A percentile compares a stretch with the other conserved stretches of the same genome.
Evolutionary conservation across 2,329 filamentous ascomycete species (phyloP).

Genomic region (Aspergillus sp.): DNA sequence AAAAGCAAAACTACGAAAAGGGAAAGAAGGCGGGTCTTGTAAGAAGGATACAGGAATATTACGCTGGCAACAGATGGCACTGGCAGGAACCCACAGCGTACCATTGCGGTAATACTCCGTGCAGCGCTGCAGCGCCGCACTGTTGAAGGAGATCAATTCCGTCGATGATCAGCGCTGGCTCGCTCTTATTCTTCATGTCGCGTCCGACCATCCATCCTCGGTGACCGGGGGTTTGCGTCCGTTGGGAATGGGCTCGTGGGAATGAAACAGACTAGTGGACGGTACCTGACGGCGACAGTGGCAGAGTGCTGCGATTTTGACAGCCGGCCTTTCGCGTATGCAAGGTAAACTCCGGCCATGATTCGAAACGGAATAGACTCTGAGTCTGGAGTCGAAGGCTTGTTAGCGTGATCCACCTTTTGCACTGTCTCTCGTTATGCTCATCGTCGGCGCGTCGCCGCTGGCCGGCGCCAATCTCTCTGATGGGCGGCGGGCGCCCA

Average conservation of each 20-base stretch:
- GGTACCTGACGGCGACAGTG: slow-evolving; percentile 17
- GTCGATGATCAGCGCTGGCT: slow-evolving; percentile 6
- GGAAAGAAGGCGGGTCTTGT: neutral
- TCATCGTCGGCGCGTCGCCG: no score
- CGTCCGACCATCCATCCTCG: slow-evolving; percentile 2
- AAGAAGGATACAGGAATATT: neutral
- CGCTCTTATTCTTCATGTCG: slow-evolving; percentile 6
- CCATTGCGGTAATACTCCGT: neutral
- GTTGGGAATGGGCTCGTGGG: slow-evolving; percentile 12
- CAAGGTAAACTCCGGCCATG: slow-evolving; percentile 12
- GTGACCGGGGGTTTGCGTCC: neutral
- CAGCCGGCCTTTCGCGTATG: slow-evolving; percentile 4
- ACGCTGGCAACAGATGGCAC: neutral
- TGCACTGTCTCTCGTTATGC: neutral
- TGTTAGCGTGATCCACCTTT: no score
- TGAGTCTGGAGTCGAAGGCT: no score
- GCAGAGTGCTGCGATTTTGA: slow-evolving; percentile 13
- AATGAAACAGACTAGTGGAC: slow-evolving; percentile 10
- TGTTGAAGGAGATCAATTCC: slow-evolving; percentile 1
- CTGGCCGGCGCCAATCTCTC: no score
- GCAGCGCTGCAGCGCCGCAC: neutral
- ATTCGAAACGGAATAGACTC: neutral
- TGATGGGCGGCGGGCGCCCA: neutral
- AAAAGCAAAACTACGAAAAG: slow-evolving; percentile 1
- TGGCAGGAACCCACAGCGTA: neutral